Evolutionary conservation across 257 asterid genomes (phyloP), one percentile per base, ranked within the genome.

Genomic region (Vinca minor): DNA sequence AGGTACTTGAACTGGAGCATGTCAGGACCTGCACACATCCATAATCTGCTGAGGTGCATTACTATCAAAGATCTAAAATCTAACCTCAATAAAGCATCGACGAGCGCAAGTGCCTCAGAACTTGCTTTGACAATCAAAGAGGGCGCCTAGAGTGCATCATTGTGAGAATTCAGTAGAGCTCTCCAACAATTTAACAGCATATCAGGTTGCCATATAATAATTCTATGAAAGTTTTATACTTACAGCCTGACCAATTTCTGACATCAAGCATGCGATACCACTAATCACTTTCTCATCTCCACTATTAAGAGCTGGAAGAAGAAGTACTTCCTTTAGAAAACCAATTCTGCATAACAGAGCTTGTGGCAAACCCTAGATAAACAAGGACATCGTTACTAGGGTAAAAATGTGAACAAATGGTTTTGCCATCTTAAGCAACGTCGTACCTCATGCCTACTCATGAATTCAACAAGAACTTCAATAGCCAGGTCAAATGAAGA

Each of bases 181-280:
- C 54, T 34, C 49, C 25, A 20, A 9, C 48, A 39, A 14, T 35
- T 46, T 25, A 26, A 18, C 29, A 56, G 10, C 48, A 23, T 18
- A 28, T 54, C 11, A 54, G 32, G 36, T 25, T 28, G 21, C 21
- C 38, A 62, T 41, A 23, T 13, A 1, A 54, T 36, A 25, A 14
- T 15, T 13, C 50, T 52, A 38, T 50, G 47, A 42, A 69, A 63
- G 54, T 42, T 53, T 62, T 52, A 74, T 66, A 76, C 97, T 80
- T 84, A 90, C 95, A 67, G 97, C 85, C 69, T 85, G 95, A 58
- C 97, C 97, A 71, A 90, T 85, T 84, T 90, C 97, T 21, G 97
- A 85, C 88, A 90, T 76, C 83, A 90, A 83, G 79, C 88, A 81
- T 49, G 95, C 95, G 70, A 90, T 82, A 68, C 95, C 84, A 71